Percentiles rank a stretch among this genome's conserved stretches.
phyloP scores from a whole-genome alignment of 108 stramenopile genomes.

The Discostella pseudostelligera region DNA sequence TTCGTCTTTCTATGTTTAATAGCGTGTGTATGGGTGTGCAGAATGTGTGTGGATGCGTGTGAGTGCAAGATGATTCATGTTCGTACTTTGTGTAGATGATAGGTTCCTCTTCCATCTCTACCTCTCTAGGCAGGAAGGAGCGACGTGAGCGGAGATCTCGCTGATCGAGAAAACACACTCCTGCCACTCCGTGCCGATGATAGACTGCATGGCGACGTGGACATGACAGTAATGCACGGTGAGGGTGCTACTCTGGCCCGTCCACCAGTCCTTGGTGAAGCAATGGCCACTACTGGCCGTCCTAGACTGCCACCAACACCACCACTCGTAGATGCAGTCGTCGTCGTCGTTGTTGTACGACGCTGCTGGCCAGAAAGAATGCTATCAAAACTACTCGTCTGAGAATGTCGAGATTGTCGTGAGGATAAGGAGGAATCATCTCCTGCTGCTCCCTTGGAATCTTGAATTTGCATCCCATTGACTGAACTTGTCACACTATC shows the following conservation, averaged over 20 bases:
- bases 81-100: too few species aligned
- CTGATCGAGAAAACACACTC: constrained; percentile 25
- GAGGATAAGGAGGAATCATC: constrained; percentile 33
- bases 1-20: too few species aligned
- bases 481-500: constrained; percentile 11
- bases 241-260: constrained; percentile 19
- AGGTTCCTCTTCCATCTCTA: not conserved
- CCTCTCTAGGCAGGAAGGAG: constrained; percentile 13
- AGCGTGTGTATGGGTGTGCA: too few species aligned
- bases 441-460: constrained; percentile 5
- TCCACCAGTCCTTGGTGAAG: constrained; percentile 5
- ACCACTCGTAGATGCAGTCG: too few species aligned
- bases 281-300: constrained; percentile 4
- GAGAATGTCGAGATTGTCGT: constrained; percentile 24
- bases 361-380: constrained; percentile 13
- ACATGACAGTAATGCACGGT: constrained; percentile 13
- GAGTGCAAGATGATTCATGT: too few species aligned
- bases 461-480: constrained; percentile 14
- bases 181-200: constrained; percentile 25
- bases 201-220: constrained; percentile 34
- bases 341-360: not conserved
- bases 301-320: not conserved
- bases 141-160: constrained; percentile 26
- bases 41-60: too few species aligned
- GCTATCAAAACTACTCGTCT: constrained; percentile 35